Evolutionary conservation across 2,329 filamentous ascomycete species (phyloP).

Genomic region (Cryphonectria carpinicola): DNA sequence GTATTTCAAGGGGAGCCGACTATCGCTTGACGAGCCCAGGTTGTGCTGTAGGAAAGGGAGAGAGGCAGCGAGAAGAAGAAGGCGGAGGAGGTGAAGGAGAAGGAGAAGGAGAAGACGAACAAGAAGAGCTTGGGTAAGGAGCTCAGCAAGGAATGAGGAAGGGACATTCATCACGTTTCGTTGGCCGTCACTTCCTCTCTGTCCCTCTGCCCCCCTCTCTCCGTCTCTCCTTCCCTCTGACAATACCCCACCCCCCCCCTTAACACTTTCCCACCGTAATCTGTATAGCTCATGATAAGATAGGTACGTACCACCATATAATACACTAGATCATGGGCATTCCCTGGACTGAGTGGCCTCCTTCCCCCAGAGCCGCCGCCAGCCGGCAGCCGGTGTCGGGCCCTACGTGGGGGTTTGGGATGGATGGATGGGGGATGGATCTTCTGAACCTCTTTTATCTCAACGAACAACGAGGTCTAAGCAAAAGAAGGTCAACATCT

Average conservation of each 20-base stretch:
- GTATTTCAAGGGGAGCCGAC: not conserved
- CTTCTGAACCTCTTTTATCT: not conserved
- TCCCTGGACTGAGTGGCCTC: not conserved
- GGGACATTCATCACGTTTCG: not conserved
- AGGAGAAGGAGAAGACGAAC: not conserved
- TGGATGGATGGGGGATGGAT: not conserved
- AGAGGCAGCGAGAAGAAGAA: no score
- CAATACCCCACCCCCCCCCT: no score
- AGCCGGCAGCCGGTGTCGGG: not conserved
- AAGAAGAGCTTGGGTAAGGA: not conserved
- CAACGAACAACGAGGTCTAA: not conserved
- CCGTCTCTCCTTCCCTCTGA: not conserved
- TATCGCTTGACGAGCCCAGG: not conserved
- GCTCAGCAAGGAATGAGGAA: not conserved
- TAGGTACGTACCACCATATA: no score
- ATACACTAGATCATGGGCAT: not conserved
- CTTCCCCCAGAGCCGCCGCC: not conserved
- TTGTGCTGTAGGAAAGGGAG: not conserved
- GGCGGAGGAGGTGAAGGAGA: no score
- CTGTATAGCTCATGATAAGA: not conserved
- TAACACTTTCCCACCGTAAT: not conserved
- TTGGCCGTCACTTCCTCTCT: not conserved
- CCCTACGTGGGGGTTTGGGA: not conserved
- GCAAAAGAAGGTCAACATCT: not conserved
- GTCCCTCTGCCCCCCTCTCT: not conserved